Evolutionary conservation across 257 asterid species (phyloP).

Genomic region (Fraxinus quadrangulata): DNA sequence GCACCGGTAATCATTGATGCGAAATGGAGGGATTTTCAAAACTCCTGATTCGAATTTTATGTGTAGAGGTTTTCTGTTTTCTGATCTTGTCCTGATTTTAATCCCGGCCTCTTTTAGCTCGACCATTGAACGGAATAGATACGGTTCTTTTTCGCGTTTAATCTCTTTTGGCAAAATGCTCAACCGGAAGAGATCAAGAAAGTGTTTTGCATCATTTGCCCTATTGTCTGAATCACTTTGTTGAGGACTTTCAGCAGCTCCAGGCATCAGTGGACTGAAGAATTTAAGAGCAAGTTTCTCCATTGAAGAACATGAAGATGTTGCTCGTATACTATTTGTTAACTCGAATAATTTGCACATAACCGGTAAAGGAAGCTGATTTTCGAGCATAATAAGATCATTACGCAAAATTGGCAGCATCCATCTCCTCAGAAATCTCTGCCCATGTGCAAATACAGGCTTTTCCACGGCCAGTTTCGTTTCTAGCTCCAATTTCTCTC

Average conservation of each 20-base stretch:
- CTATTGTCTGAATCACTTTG: background rate
- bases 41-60: conserved; percentile 9
- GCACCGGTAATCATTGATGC: background rate
- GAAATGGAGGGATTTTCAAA: conserved; percentile 1
- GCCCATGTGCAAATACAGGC: background rate
- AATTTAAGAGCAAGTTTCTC: conserved; percentile 1
- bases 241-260: background rate
- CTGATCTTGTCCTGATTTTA: background rate
- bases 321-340: background rate
- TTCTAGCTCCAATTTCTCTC: background rate
- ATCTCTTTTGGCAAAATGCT: background rate
- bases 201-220: background rate
- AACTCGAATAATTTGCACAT: conserved; percentile 8
- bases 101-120: conserved; percentile 17
- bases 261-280: conserved; percentile 13
- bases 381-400: conserved; percentile 16
- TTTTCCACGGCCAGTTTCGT: background rate
- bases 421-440: conserved; percentile 1
- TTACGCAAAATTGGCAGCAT: conserved; percentile 5
- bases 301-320: background rate
- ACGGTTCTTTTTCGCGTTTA: background rate
- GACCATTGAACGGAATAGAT: background rate
- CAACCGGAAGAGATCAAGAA: background rate
- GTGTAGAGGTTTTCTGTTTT: background rate
- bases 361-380: conserved; percentile 15